Evolutionary conservation across 306 rosid genomes (phyloP), one percentile per base, ranked within the genome.

Genomic region (Abrus pulchellus): DNA sequence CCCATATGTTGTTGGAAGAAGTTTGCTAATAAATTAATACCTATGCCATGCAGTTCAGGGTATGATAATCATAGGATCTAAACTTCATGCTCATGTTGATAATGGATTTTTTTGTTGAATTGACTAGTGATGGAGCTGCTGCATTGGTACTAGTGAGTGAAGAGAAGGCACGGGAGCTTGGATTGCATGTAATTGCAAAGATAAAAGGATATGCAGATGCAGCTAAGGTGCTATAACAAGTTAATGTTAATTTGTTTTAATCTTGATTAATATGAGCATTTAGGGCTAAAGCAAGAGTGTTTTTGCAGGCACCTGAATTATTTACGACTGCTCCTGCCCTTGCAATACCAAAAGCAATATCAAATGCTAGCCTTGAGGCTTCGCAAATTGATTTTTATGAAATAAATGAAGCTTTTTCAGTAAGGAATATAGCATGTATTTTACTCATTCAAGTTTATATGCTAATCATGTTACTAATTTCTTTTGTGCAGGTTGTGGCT

Each of bases 381-480:
- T 91, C 98, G 81, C 92, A 91, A 76, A 87, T 94, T 69, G 97
- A 92, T 90, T 92, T 85, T 79, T 94, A 86, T 76, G 97, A 94
- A 85, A 94, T 94, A 85, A 92, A 94, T 83, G 99, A 94, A 87
- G 99, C 99, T 10, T 94, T 94, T 84, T 91, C 99, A 11, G 99
- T 92, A 85, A 79, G 97, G 76, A 60, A 74, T n/a, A n/a, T 62
- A 12, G 1, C 47, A 20, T 52, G 33, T 72, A 45, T 54, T 44
- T 81, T 68, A 55, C 61, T 34, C 40, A 14, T 57, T 80, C 74
- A 68, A 32, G 61, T 33, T 74, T 32, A 20, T 79, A 28, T 20
- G 68, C 65, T 55, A 48, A 43, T 61, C 32, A 7, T 55, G 29
- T 57, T 55, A 4, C 78, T 50, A 47, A 54, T 75, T 20, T 84